A percentile compares a stretch with the other conserved stretches of the same genome.
Evolutionary conservation across 129 eudicot genomes (phyloP).

Genomic region (Flaveria robusta): DNA sequence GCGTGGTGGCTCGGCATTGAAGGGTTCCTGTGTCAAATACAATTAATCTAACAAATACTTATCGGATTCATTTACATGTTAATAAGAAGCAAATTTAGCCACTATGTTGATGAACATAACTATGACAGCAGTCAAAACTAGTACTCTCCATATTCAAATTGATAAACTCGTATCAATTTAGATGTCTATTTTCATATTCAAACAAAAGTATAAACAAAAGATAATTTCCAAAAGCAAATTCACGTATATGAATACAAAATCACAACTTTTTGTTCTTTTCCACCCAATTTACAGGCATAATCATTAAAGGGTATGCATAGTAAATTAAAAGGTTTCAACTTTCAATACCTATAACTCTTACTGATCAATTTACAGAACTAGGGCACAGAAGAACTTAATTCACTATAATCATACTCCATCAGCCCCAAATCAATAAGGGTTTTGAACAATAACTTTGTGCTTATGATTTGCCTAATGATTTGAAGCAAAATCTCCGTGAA

Average conservation of each 20-base stretch:
- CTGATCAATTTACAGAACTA: no score
- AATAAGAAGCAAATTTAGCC: neutral
- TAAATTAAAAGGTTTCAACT: no score
- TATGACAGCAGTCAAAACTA: neutral
- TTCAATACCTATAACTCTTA: no score
- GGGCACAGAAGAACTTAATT: no score
- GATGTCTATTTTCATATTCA: no score
- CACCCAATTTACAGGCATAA: neutral
- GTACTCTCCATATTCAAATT: neutral
- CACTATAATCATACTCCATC: no score
- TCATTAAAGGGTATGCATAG: no score
- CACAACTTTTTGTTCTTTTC: neutral
- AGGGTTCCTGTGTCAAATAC: conserved; percentile 70
- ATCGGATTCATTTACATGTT: neutral
- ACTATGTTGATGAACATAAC: neutral
- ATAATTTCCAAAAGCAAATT: neutral
- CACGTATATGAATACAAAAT: neutral
- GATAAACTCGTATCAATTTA: neutral
- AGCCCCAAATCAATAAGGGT: no score
- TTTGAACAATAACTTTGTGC: no score
- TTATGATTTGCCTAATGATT: no score
- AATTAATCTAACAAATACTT: neutral
- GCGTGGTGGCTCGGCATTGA: conserved; percentile 93
- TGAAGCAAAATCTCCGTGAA: no score
- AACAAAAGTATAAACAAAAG: neutral